A percentile compares a stretch with the other conserved stretches of the same genome.
phyloP scores from a whole-genome alignment of 2,329 filamentous ascomycete species.

The Pseudocercospora fuligena region DNA sequence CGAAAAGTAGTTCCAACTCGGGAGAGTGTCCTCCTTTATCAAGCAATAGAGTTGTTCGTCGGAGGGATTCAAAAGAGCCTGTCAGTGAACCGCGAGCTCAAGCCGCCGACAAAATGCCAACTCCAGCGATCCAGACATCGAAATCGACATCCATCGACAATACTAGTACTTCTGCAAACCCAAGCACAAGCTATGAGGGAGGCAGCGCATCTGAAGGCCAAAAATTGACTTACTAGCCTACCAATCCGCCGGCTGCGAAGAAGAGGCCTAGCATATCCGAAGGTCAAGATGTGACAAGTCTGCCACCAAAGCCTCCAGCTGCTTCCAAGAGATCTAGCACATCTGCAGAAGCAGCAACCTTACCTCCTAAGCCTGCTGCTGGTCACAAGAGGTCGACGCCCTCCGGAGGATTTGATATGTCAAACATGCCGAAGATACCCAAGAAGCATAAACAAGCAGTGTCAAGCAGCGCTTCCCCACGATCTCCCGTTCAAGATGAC shows the following conservation, averaged over 20 bases:
- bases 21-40: background rate
- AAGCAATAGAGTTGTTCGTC: background rate
- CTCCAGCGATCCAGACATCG: background rate
- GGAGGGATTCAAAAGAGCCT: background rate
- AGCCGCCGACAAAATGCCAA: background rate
- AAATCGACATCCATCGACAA: background rate
- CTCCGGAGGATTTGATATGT: background rate
- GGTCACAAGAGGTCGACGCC: slow-evolving; percentile 6
- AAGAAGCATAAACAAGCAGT: background rate
- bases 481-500: background rate
- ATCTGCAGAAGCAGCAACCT: background rate
- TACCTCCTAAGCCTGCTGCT: background rate
- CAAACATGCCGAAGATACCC: slow-evolving; percentile 3
- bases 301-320: background rate
- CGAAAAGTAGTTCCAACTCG: background rate
- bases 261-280: background rate
- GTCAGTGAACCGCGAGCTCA: background rate
- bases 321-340: background rate
- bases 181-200: background rate
- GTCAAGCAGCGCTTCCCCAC: slow-evolving; percentile 8
- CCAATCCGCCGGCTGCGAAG: background rate
- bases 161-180: background rate
- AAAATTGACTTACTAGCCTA: background rate
- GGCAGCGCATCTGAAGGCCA: too few relatives aligned
- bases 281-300: background rate